Evolutionary conservation across 73 alveolate species (phyloP).

Genomic region (Uronychia setigera): DNA sequence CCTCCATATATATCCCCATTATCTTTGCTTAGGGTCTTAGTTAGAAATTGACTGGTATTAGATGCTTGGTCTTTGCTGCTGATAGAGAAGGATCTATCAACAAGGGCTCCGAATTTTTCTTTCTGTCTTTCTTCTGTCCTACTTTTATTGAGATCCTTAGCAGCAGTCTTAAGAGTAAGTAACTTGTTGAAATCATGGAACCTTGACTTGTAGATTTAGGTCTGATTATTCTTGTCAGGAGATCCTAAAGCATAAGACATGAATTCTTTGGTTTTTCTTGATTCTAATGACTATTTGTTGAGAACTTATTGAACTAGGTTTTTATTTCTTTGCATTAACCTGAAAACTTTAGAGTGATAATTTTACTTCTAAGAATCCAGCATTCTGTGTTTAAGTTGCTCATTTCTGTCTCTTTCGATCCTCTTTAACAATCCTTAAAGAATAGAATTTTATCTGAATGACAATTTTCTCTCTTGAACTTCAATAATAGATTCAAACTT

Average conservation of each 20-base stretch:
- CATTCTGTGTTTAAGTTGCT: slow-evolving; percentile 64
- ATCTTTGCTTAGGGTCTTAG: no score
- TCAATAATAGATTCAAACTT: background rate
- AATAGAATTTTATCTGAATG: slow-evolving; percentile 51
- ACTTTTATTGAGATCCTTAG: background rate
- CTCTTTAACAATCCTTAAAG: slow-evolving; percentile 71
- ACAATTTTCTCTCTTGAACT: slow-evolving; percentile 14
- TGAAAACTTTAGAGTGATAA: background rate
- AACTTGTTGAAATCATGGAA: background rate
- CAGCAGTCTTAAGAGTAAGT: background rate
- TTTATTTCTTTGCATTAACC: slow-evolving; percentile 71
- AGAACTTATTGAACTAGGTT: slow-evolving; percentile 62
- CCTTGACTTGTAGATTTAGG: background rate
- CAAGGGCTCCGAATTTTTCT: background rate
- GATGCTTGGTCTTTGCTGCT: background rate
- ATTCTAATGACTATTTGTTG: slow-evolving; percentile 68
- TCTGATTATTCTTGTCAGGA: background rate
- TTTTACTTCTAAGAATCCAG: slow-evolving; percentile 53
- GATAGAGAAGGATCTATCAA: background rate
- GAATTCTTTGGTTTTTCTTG: slow-evolving; percentile 37
- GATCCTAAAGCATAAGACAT: slow-evolving; percentile 23
- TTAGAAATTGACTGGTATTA: no score
- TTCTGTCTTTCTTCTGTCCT: background rate
- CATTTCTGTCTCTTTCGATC: slow-evolving; percentile 69
- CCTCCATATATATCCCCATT: no score